Conservation (phyloP, 768 basidiomycete genomes). For the Paxillus rubicundulus region DNA sequence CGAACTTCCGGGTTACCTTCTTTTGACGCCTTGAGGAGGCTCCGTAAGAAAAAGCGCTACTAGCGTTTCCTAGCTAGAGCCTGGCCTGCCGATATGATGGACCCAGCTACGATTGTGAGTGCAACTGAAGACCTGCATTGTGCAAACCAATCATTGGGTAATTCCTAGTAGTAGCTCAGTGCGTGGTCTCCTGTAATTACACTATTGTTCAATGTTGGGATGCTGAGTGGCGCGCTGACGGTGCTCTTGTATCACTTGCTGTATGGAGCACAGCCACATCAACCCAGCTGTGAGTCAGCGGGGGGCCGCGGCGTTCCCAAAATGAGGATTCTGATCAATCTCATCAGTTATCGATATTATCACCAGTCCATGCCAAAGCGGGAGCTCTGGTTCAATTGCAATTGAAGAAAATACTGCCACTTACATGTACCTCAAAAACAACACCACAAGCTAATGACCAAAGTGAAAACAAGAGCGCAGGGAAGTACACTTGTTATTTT, state of each 20-base stretch:
- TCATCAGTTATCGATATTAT: background rate
- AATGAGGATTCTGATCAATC: background rate
- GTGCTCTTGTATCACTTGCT: too few species aligned
- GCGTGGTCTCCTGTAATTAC: too few species aligned
- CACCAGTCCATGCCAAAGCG: too few species aligned
- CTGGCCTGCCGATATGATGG: slow-evolving; percentile 18
- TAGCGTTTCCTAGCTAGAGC: background rate
- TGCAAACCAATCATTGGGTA: too few species aligned
- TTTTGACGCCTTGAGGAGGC: slow-evolving; percentile 22
- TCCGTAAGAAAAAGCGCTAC: slow-evolving; percentile 11
- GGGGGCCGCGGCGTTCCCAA: background rate
- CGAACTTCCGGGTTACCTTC: slow-evolving; percentile 15
- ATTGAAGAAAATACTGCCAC: background rate
- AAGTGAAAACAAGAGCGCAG: background rate
- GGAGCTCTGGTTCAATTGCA: background rate
- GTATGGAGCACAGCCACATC: too few species aligned
- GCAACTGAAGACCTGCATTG: background rate
- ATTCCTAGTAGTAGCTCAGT: background rate
- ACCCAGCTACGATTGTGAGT: slow-evolving; percentile 1
- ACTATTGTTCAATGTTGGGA: too few species aligned
- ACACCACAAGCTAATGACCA: background rate
- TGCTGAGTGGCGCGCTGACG: too few species aligned
- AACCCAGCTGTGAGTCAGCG: too few species aligned
- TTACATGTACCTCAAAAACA: background rate
- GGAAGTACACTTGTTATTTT: background rate